Conservation (phyloP, 805 yeast genomes). For the Jamesozyma jinghongensis region DNA sequence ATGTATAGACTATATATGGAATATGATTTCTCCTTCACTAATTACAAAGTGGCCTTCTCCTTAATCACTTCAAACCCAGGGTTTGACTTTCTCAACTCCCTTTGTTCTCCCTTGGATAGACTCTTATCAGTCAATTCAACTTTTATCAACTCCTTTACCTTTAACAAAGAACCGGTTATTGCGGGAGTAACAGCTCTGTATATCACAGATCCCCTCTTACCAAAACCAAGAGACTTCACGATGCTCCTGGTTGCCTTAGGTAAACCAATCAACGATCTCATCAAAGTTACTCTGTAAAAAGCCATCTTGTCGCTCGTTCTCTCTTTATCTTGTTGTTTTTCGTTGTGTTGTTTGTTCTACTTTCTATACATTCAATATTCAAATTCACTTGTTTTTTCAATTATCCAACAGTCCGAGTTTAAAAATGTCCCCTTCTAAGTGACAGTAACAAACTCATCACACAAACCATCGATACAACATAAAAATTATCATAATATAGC, state of each 20-base stretch:
- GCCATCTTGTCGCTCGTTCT: constrained; percentile 19
- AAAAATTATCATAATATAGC: too few relatives aligned
- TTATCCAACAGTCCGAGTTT: too few relatives aligned
- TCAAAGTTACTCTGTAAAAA: constrained; percentile 61
- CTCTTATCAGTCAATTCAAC: constrained; percentile 61
- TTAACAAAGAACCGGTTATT: constrained; percentile 75
- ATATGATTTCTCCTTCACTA: too few relatives aligned
- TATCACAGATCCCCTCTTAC: constrained; percentile 60
- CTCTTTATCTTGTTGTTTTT: too few relatives aligned
- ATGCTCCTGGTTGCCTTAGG: constrained; percentile 61
- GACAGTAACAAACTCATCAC: too few relatives aligned
- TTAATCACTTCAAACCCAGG: constrained; percentile 44
- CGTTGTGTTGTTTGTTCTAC: too few relatives aligned
- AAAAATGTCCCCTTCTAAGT: too few relatives aligned
- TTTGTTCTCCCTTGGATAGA: constrained; percentile 43
- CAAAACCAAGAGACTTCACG: constrained; percentile 64
- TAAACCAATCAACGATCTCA: constrained; percentile 77
- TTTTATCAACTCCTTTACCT: constrained; percentile 76
- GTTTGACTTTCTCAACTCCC: constrained; percentile 46
- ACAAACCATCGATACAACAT: too few relatives aligned
- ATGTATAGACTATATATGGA: neutral
- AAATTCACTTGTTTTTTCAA: too few relatives aligned
- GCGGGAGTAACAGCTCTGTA: constrained; percentile 68
- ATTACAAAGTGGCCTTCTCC: too few relatives aligned
- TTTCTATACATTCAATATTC: too few relatives aligned